Base-by-base conservation (phyloP, 148 eudicot genomes). In the Hydrangea macrophylla region DNA sequence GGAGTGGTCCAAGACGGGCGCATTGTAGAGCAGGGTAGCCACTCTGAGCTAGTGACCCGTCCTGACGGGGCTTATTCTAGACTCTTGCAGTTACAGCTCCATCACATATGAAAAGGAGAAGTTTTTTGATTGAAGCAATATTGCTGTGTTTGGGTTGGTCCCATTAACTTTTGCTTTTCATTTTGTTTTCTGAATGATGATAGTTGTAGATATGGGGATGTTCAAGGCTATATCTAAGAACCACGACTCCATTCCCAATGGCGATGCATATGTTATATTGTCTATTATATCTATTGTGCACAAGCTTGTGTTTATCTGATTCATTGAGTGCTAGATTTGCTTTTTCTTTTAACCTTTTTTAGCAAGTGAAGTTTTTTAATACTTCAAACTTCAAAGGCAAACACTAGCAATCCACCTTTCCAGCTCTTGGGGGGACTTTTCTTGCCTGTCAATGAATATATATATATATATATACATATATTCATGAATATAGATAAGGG, bases 1-100 rank as follows among this genome's bases (percentile, higher is more conserved):
- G 96, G 84, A 2, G 99, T 94, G 36, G 92, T 94, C 20, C 97
- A 91, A 56, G 99, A 94, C 54, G 99, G 99, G 13, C 87, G 93
- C 22, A 87, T 94, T 6, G 88, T 94, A 3, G 99, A 91, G 67
- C 97, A 91, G 55, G 97, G 99, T 13, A 89, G 96, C 75, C 99
- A 94, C 67, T 68, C 81, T 1, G 98, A 94, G 56, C 80, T 90
- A 24, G 74, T 94, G 15, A 84, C 92, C 76, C 83, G 97, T 44
- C 92, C 87, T 0, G 92, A 94, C 12, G 96, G 98, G 27, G 91
- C 98, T 23, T 94, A 94, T 73, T 94, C 96, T 7, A 89, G 98
- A 66, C 96, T 94, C 11, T 75, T 84, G 82, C 98, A 94, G 66
- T 72, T 94, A 36, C 98, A 94, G 60, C 75, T 75, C 57, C 95